Evolutionary conservation across 2,329 filamentous ascomycete genomes (phyloP), one percentile per base, ranked within the genome.

Genomic region (Coniosporium tulheliwenetii): DNA sequence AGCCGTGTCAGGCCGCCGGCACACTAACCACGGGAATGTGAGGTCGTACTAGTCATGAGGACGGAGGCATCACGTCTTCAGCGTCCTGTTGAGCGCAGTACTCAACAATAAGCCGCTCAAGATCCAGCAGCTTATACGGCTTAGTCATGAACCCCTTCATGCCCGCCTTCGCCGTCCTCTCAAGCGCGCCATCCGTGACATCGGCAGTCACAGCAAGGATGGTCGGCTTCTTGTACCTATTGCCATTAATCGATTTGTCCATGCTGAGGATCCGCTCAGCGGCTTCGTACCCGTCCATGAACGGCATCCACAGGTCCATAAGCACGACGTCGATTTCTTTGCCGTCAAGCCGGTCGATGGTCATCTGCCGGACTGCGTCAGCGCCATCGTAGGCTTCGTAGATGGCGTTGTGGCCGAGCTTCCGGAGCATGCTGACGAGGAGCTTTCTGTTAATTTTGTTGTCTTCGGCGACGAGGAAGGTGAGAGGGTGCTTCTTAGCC

Each of bases 291-390:
- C 79, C 79, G 51, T 83, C 79, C 66, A 83, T 77, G 47, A 76
- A 65, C 1, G 79, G 79, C 77, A 84, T 84, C 79, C 79, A 84
- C 8, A 84, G 67, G 56, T 84, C 79, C 79, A 84, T 84, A 36
- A 83, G 60, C 16, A 84, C 67, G 2, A 80, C 68, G 49, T 81
- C 72, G 42, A 82, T 72, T 34, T 59, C 55, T 47, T 45, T 48
- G 26, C 47, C 52, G 19, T 26, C 47, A 2, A 47, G 46, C 13
- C 45, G 52, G 38, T 45, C 49, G 9, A 45, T 30, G 8, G 46
- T 56, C 64, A 79, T 79, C 36, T 73, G 65, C 13, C 71, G 66
- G 1, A 84, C 76, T 0, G 79, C 79, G 51, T 83, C 76, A 37
- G 70, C 68, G 34, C 79, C 79, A 50, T 84, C 77, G 49, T 77